Evolutionary conservation across 31 red algal species (phyloP), one percentile per base, ranked within the genome.

Genomic region (Odonthalia washingtoniensis): DNA sequence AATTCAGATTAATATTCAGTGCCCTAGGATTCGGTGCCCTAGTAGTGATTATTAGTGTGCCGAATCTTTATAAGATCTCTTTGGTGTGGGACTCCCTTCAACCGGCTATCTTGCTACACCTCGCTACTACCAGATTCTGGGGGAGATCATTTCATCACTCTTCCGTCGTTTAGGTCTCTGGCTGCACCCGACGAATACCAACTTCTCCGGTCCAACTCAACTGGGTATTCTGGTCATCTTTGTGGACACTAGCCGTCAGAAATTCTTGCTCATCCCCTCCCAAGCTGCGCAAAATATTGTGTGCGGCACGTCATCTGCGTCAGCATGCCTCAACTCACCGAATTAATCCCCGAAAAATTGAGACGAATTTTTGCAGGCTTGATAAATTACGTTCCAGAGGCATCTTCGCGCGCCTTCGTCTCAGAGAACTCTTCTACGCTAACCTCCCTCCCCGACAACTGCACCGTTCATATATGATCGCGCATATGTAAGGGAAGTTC

Each of bases 161-260:
- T 70, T 73, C 36, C 9, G 12, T 26, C 21, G 9, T 12, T 66
- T 84, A 21, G 81, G 81, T 9, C 65, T 84, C 5, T 39, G 5
- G 9, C 66, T 84, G 65, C 81, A 84, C 66, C 81, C 81, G 40
- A 12, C 6, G 5, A 84, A 84, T 5, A 46, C 12, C 65, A 16
- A 36, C 5, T 70, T 84, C 66, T 18, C 12, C 14, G 81, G 81
- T 5, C 5, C 24, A 42, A 73, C 65, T 38, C 12, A 26, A 12
- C 81, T 81, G 52, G 77, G 65, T 44, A 65, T 81, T 24, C 77
- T 81, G 5, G 77, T 44, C 21, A 81, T 81, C 77, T n/a, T n/a
- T n/a, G 77, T 81, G 49, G 77, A 65, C 24, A 81, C 77, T 5
- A 5, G 44, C 52, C 14, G 49, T 5, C 77, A 65, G 26, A 9